These are phyloP conservation scores for Hypoxylon crocopeplum DNA, from an alignment of 495 filamentous ascomycete genomes.

Conservation along the genomic window DNA sequence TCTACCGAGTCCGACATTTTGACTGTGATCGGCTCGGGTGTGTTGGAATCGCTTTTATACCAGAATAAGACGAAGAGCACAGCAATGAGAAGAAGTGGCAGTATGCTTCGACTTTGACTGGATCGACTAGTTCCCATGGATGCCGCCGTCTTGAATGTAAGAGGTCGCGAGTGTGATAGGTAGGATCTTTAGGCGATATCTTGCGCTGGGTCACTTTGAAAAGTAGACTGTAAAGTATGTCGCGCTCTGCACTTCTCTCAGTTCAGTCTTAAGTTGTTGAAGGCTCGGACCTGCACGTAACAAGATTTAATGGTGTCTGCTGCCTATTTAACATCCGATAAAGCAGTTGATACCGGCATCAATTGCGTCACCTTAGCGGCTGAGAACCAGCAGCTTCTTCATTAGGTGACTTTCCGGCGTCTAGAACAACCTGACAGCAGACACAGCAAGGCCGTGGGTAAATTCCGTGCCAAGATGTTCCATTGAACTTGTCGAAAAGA, in stretches of 20 bases:
- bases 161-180: no score
- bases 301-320: no score
- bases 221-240: no score
- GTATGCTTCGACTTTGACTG: neutral
- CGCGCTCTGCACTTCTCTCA: no score
- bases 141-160: neutral
- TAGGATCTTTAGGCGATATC: no score
- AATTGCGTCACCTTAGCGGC: constrained; percentile 14
- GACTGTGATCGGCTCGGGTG: constrained; percentile 5
- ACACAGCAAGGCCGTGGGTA: constrained; percentile 7
- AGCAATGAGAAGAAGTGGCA: constrained; percentile 2
- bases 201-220: no score
- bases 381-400: constrained; percentile 21
- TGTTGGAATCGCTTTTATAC: constrained; percentile 22
- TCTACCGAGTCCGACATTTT: constrained; percentile 9
- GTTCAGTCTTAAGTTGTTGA: no score
- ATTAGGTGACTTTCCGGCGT: constrained; percentile 8
- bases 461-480: constrained; percentile 22
- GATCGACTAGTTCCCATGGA: constrained; percentile 12
- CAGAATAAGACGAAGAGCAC: constrained; percentile 2
- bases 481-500: constrained; percentile 15
- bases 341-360: neutral
- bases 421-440: neutral
- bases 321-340: constrained; percentile 14
- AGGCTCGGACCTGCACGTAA: no score